Evolutionary conservation across 768 basidiomycete genomes (phyloP), one percentile per base, ranked within the genome.

Genomic region (Tylopilus intermedius): DNA sequence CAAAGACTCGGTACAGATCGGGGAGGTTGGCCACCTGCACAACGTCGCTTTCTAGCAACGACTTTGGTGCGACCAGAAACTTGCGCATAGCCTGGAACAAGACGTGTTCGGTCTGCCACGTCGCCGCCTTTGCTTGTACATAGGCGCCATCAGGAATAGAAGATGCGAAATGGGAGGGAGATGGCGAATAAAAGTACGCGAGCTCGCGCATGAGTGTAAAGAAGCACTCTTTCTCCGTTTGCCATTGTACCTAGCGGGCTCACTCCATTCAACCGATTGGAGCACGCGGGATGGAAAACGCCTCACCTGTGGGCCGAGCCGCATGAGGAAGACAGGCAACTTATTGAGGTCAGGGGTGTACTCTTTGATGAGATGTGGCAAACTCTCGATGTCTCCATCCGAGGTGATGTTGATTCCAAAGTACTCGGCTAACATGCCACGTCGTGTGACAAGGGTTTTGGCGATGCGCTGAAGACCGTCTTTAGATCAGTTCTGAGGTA

Each of bases 1-100:
- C 94, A 62, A 98, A 99, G 0, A 97, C 89, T 56, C 88, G 85
- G 68, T 96, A 99, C 49, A 99, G 73, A 57, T 94, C 92, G 2
- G 93, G 93, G 40, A 98, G 70, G 67, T 82, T 88, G 9, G 96
- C 94, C 18, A 95, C 81, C 69, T 94, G 90, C 2, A 91, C 82
- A 5, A 97, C 83, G 62, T 91, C 89, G 26, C 66, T 65, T 58
- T 85, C 88, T 46, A 86, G 74, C 53, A 86, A 72, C 3, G 78
- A 79, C 65, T 79, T 86, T 7, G 77, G 92, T 42, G 83, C 81
- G 5, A 72, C 67, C 11, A 95, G 72, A 67, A 95, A 88, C 49
- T 82, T 79, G 52, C 90, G 80, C 74, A 93, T 80, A 0, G 86
- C 81, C 6, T 94, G 94, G 67, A 96, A 96, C 29, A 98, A 65